Evolutionary conservation across 148 eudicot genomes (phyloP), one percentile per base, ranked within the genome.

Genomic region (Rhododendron williamsianum): DNA sequence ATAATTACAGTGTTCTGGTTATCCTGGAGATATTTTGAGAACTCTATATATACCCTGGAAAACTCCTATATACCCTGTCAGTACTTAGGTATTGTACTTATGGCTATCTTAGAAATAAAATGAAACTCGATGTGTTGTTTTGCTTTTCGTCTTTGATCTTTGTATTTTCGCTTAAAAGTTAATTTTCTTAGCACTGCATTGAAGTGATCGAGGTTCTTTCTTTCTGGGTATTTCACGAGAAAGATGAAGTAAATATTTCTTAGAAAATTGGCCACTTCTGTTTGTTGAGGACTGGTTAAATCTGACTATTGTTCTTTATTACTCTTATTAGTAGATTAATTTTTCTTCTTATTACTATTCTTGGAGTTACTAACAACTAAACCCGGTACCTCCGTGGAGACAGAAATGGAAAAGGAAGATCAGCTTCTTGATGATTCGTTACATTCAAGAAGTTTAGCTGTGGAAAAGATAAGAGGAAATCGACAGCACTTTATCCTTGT

Each of bases 371-470:
- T 80, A 27, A 73, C 27, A 12, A 81, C 74, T 81, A 38, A 80
- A 48, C 51, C 52, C 54, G 78, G 18, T 80, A 81, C 82, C 84
- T 87, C 51, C 46, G 18, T 72, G 33, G 85, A 73, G 48, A 80
- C 92, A 94, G 99, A 92, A 60, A 89, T 94, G 89, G 98, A 91
- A 88, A 92, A 90, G 86, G 99, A 97, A 90, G 99, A 97, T 88
- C 93, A 87, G 85, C 98, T 97, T 83, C 91, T 95, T 49, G 93
- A 94, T 87, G 92, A 92, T 84, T 88, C 91, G 74, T 86, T 94
- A 87, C 93, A 90, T 76, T 91, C 98, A 71, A 92, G 94, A 93
- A 87, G 87, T 81, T 54, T 76, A 36, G 91, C 88, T n/a, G 81
- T 90, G 85, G 93, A 93, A 82, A 94, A 90, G 87, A 86, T 93